Evolutionary conservation across 106 monocot genomes (phyloP), one percentile per base, ranked within the genome.

Genomic region (Gastrodia elata): DNA sequence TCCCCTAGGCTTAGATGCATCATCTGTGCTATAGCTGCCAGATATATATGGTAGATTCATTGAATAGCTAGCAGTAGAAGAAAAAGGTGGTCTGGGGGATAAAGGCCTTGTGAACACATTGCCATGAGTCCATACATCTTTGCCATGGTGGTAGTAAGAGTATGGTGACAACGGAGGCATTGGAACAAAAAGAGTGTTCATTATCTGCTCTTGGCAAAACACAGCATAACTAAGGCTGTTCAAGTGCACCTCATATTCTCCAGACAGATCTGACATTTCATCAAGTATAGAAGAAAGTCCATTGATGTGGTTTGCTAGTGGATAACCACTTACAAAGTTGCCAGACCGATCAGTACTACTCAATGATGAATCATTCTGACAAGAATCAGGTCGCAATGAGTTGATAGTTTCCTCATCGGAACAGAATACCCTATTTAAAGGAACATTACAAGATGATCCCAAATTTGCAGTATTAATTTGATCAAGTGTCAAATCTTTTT

Each of bases 211-310:
- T 38, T 82, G 85, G 48, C 43, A 77, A 52, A 38, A 71, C 38
- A 77, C 77, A 64, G 86, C 94, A 86, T 67, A 75, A 49, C 36
- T 8, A 82, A 94, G 83, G 79, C 78, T 87, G 2, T 56, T 78
- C 33, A 68, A 67, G 44, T 90, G 81, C 16, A 65, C 32, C 0
- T 80, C 68, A 67, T 71, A 78, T 58, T 89, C 81, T 2, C 87
- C 85, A 33, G 57, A 38, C 20, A 94, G 89, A 87, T 87, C 82
- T 10, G 68, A 59, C 28, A 75, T 52, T 22, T 64, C 42, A 64
- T 70, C 70, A 0, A 38, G 41, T 49, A 78, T n/a, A 1, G 35
- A 46, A 13, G 68, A 36, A 71, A 37, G 61, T 65, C 28, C 76
- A n/a, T 6, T 59, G 49, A 27, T 61, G 32, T 46, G 71, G 69